Evolutionary conservation across 2,329 filamentous ascomycete genomes (phyloP).

Genomic region (Stachybotrys elegans): DNA sequence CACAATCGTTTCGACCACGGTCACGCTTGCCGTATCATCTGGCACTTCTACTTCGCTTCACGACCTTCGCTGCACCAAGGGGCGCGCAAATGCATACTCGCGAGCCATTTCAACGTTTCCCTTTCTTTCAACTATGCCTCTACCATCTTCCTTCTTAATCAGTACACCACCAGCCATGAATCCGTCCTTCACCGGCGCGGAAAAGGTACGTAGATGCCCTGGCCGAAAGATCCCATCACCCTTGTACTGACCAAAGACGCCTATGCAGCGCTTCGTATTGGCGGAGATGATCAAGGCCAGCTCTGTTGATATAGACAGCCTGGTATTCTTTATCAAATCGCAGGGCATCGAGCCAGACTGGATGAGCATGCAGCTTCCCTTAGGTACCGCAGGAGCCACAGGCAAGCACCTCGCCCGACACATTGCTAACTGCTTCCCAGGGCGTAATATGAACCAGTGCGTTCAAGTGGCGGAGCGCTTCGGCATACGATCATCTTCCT

Average conservation of each 20-base stretch:
- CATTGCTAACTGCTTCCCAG: constrained; percentile 18
- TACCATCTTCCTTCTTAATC: neutral
- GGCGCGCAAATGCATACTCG: constrained; percentile 1
- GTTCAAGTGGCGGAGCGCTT: constrained; percentile 34
- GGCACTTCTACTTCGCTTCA: neutral
- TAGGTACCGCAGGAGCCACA: constrained; percentile 27
- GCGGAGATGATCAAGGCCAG: constrained; percentile 55
- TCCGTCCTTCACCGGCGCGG: neutral
- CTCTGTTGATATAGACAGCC: constrained; percentile 37
- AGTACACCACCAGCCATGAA: neutral
- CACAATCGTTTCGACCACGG: too few species aligned
- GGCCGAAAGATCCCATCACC: neutral
- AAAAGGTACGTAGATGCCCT: neutral
- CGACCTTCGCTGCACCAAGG: neutral
- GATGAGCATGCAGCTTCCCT: constrained; percentile 43
- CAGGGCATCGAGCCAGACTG: constrained; percentile 37
- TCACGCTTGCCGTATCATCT: neutral
- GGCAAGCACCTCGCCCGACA: neutral
- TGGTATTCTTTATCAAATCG: constrained; percentile 42
- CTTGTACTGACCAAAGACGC: neutral
- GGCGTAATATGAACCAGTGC: constrained; percentile 43
- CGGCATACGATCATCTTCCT: constrained; percentile 24
- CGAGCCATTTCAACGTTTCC: neutral
- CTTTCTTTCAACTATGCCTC: neutral
- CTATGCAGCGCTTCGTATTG: constrained; percentile 47